Conservation (phyloP, 2,329 filamentous ascomycete genomes). For the Cercospora brassicicola region DNA sequence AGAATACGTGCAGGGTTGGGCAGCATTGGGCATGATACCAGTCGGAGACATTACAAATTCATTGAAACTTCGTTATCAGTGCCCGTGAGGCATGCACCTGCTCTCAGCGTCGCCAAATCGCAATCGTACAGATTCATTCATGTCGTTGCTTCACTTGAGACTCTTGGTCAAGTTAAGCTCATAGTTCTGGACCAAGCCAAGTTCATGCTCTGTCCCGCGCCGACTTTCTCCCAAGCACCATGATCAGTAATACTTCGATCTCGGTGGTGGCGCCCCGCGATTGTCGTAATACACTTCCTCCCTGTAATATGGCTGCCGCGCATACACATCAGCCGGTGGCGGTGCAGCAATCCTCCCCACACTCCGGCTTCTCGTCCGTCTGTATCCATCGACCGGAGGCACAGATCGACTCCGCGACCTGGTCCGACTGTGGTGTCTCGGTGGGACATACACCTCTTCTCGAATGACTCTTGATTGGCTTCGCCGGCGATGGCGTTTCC, state of each 20-base stretch:
- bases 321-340: conserved; percentile 10
- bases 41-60: not conserved
- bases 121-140: not conserved
- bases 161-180: not conserved
- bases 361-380: conserved; percentile 16
- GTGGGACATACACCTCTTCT: conserved; percentile 14
- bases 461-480: conserved; percentile 5
- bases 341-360: conserved; percentile 11
- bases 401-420: conserved; percentile 5
- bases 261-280: conserved; percentile 17
- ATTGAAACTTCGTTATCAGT: not conserved
- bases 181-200: not conserved
- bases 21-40: conserved; percentile 2
- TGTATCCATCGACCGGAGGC: not conserved
- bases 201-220: not conserved
- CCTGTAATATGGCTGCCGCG: conserved; percentile 19
- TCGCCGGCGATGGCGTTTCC: conserved; percentile 14
- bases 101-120: not conserved
- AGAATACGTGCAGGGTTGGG: conserved; percentile 5
- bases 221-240: not conserved
- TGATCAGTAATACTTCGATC: conserved; percentile 16
- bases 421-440: not conserved
- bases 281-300: conserved; percentile 17
- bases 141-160: not conserved
- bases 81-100: not conserved